Conservation (phyloP, 495 filamentous ascomycete species). For the Thermothielavioides terrestris region DNA sequence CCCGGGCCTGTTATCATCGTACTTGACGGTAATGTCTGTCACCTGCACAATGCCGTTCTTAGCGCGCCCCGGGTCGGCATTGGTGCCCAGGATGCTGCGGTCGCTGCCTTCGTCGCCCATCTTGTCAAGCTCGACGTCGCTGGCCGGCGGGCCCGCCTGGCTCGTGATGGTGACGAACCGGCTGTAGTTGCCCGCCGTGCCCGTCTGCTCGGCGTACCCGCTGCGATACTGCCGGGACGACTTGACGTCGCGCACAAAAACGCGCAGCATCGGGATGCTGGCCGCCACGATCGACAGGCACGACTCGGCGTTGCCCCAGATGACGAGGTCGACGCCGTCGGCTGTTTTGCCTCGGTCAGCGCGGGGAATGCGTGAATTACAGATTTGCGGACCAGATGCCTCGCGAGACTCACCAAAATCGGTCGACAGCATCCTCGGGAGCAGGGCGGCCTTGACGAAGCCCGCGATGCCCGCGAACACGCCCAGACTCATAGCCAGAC, state of each 20-base stretch:
- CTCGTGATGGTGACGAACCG: conserved; percentile 4
- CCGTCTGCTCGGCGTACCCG: neutral
- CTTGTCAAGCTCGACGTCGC: conserved; percentile 4
- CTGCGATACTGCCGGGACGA: conserved; percentile 1
- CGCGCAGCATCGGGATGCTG: conserved; percentile 22
- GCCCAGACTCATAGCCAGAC: conserved; percentile 32
- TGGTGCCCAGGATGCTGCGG: neutral
- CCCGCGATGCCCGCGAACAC: conserved; percentile 17
- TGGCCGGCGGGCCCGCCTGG: neutral
- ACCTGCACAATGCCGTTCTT: conserved; percentile 5
- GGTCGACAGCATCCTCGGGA: conserved; percentile 6
- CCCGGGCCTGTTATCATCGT: too few relatives aligned
- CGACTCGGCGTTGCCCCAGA: conserved; percentile 16
- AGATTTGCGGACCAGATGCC: neutral
- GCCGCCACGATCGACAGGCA: conserved; percentile 21
- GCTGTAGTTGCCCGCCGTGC: conserved; percentile 1
- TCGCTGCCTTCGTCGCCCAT: conserved; percentile 7
- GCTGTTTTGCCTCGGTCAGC: neutral
- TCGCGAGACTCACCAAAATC: conserved; percentile 6
- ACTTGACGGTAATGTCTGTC: conserved; percentile 2
- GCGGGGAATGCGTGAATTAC: too few relatives aligned
- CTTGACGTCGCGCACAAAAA: conserved; percentile 15
- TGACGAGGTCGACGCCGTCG: conserved; percentile 5
- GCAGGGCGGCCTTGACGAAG: conserved; percentile 14
- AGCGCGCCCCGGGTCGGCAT: neutral